These are phyloP conservation scores for Podila epigama DNA, from an alignment of 192 early-diverging fungal species.

Conservation along the genomic window DNA sequence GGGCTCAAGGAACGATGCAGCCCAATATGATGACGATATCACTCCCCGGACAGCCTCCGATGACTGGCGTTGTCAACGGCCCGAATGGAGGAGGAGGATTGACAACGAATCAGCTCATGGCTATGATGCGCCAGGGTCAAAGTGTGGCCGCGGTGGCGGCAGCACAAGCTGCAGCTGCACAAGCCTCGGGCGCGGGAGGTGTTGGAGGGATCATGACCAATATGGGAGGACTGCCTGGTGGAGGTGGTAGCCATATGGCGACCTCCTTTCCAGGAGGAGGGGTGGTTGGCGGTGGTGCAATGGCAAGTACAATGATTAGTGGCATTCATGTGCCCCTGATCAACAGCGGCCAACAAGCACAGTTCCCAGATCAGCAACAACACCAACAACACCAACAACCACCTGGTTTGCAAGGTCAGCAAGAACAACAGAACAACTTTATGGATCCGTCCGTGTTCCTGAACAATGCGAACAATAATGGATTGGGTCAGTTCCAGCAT, in stretches of 20 bases:
- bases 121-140: conserved; percentile 15
- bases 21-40: conserved; percentile 16
- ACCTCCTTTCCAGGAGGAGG: neutral
- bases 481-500: neutral
- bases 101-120: conserved; percentile 19
- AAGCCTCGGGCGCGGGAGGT: neutral
- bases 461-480: conserved; percentile 5
- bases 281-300: no score
- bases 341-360: conserved; percentile 5
- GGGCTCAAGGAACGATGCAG: neutral
- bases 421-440: conserved; percentile 9
- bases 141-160: neutral
- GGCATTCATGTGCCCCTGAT: conserved; percentile 29
- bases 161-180: neutral
- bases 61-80: neutral
- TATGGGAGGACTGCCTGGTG: neutral
- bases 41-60: conserved; percentile 14
- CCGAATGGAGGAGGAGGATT: neutral
- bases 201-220: neutral
- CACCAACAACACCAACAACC: conserved; percentile 9
- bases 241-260: neutral
- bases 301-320: conserved; percentile 9
- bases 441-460: conserved; percentile 33
- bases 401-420: conserved; percentile 13
- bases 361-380: conserved; percentile 8